These are phyloP conservation scores for Trichoderma aggressivum DNA, from an alignment of 2,329 filamentous ascomycete species.

Conservation along the genomic window DNA sequence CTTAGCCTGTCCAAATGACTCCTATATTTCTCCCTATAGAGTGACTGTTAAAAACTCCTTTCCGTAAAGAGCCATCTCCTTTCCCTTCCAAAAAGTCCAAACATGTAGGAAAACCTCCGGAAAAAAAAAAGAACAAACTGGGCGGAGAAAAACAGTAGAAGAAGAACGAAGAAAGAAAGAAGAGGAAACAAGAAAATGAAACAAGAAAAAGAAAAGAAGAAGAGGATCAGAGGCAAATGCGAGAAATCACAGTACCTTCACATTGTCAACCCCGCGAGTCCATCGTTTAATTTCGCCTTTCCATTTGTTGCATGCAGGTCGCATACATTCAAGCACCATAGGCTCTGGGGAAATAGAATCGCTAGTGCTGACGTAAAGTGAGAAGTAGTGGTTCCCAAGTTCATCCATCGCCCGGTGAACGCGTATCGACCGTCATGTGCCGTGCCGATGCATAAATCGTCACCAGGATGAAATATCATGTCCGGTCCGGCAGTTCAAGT, in stretches of 20 bases:
- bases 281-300: not conserved
- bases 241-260: not conserved
- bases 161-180: not conserved
- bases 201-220: not conserved
- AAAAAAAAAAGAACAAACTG: not conserved
- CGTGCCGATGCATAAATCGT: not conserved
- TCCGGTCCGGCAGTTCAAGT: not conserved
- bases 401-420: not conserved
- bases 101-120: not conserved
- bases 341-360: not conserved
- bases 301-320: not conserved
- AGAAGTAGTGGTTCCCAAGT: not conserved
- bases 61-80: not conserved
- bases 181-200: not conserved
- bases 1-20: not conserved
- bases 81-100: not conserved
- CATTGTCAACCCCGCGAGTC: not conserved
- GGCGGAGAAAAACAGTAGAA: not conserved
- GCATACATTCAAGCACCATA: not conserved
- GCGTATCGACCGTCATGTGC: not conserved
- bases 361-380: not conserved
- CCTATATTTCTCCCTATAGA: not conserved
- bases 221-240: not conserved
- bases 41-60: not conserved
- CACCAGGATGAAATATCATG: not conserved